Evolutionary conservation across 1,139 yeast species (phyloP).

Genomic region (Protomyces lactucae-debilis): DNA sequence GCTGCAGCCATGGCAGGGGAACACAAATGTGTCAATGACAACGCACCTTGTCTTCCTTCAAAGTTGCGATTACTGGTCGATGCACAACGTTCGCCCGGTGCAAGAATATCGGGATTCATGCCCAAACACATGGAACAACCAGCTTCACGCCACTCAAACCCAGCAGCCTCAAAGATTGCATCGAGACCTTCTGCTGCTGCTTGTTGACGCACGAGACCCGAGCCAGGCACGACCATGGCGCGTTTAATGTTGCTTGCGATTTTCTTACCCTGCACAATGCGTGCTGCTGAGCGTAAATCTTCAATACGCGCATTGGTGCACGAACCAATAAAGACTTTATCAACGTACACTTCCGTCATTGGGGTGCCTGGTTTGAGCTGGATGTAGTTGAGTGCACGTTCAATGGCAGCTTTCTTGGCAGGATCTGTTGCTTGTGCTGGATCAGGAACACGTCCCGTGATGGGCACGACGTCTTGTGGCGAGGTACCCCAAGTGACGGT

Average conservation of each 20-base stretch:
- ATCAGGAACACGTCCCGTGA: slow-evolving; percentile 83
- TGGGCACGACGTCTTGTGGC: slow-evolving; percentile 97
- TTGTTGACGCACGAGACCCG: slow-evolving; percentile 86
- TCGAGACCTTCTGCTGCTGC: slow-evolving; percentile 95
- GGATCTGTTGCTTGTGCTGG: slow-evolving; percentile 69
- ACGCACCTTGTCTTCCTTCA: slow-evolving; percentile 98
- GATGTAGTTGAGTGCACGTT: slow-evolving; percentile 86
- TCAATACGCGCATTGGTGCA: slow-evolving; percentile 98
- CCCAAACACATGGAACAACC: slow-evolving; percentile 99
- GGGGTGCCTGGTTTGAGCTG: slow-evolving; percentile 83
- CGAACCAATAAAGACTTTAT: slow-evolving; percentile 94
- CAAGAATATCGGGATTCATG: slow-evolving; percentile 95
- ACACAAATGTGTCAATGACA: slow-evolving; percentile 94
- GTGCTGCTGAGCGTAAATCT: slow-evolving; percentile 93
- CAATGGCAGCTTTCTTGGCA: slow-evolving; percentile 74
- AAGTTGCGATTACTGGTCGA: slow-evolving; percentile 97
- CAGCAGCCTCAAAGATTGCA: slow-evolving; percentile 83
- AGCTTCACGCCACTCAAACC: slow-evolving; percentile 98
- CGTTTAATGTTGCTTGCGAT: slow-evolving; percentile 75
- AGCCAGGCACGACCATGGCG: slow-evolving; percentile 94
- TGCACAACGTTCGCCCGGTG: slow-evolving; percentile 95
- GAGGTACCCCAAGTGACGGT: slow-evolving; percentile 99
- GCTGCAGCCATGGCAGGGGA: slow-evolving; percentile 99
- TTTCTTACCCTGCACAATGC: slow-evolving; percentile 83
- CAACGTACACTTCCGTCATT: slow-evolving; percentile 64